Percentiles rank a stretch among this genome's conserved stretches.
Conservation (phyloP, 164 flowering plant genomes). For the Sedum album region DNA sequence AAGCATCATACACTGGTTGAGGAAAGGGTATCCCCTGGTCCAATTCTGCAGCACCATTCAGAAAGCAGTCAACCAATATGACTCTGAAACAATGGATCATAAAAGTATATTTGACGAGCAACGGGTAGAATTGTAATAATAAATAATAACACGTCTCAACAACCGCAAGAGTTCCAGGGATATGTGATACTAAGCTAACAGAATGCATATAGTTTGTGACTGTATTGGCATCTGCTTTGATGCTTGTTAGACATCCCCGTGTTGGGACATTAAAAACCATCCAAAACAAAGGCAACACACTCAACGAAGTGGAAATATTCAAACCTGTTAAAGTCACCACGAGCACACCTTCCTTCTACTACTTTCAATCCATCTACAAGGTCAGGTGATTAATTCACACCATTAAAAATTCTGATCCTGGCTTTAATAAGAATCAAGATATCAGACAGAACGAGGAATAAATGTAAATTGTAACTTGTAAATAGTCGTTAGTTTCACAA, state of each 20-base stretch:
- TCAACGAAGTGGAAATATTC: not conserved
- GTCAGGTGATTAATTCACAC: not conserved
- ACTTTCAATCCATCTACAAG: conserved; percentile 64
- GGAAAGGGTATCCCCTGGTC: conserved; percentile 43
- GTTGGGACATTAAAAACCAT: not conserved
- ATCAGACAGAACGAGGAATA: not conserved
- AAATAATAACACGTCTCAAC: not conserved
- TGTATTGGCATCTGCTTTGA: not conserved
- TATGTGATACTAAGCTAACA: not conserved
- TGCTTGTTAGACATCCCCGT: not conserved
- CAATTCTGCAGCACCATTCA: conserved; percentile 31
- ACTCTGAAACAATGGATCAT: not conserved
- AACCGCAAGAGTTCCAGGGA: not conserved
- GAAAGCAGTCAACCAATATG: conserved; percentile 11
- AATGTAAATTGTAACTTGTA: not conserved
- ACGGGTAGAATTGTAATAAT: not conserved
- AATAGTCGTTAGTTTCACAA: not conserved
- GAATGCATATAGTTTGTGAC: not conserved
- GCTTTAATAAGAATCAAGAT: not conserved
- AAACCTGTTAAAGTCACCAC: conserved; percentile 56
- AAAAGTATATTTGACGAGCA: not conserved
- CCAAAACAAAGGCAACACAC: not conserved
- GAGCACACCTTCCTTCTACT: conserved; percentile 82
- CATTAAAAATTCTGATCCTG: not conserved
- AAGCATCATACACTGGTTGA: conserved; percentile 58